Base-by-base conservation (phyloP, 352 stramenopile genomes). In the Thalassiosira mediterranea region DNA sequence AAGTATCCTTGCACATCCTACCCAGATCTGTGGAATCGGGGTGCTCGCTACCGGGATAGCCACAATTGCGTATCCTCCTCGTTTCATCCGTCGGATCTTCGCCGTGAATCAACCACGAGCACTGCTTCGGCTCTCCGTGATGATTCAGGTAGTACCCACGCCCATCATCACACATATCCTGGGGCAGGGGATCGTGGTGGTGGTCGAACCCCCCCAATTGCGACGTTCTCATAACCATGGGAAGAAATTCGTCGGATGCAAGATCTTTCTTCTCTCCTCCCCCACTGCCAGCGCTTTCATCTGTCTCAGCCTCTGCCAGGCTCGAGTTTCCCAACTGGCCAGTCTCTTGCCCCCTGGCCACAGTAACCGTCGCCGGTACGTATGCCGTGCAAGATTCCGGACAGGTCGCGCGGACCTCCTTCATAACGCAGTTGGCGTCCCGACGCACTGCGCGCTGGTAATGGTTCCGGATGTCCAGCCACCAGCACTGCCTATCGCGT, bases 1-100 rank as follows among this genome's bases (percentile, higher is more conserved):
- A 78, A 17, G 58, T 72, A 32, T 48, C 32, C 42, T 54, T 67
- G 46, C 69, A 78, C 69, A 78, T 78, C 28, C 19, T 59, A n/a
- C 69, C 69, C 52, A 72, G 56, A 32, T 78, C 69, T 38, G 69
- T 78, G 15, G 10, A 17, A 19, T 46, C 40, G 5, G 48, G 8
- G n/a, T n/a, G n/a, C n/a, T n/a, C n/a, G n/a, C n/a, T n/a, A n/a
- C n/a, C n/a, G 21, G 40, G 21, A 34, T 72, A 56, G 19, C 69
- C 59, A 42, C 69, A 78, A 54, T 78, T 78, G 4, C 42, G 25
- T 11, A 71, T 61, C 61, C 54, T 57, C 29, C 69, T 34, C 29
- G 29, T 67, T 26, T 69, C 48, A 32, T 76, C 57, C 23, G 40
- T 63, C 1, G 62, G 62, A 61, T 72, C 62, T n/a, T n/a, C 13